Percentiles rank a stretch among this genome's conserved stretches.
Evolutionary conservation across 2,329 filamentous ascomycete species (phyloP).

Genomic region (Colletotrichum plurivorum): DNA sequence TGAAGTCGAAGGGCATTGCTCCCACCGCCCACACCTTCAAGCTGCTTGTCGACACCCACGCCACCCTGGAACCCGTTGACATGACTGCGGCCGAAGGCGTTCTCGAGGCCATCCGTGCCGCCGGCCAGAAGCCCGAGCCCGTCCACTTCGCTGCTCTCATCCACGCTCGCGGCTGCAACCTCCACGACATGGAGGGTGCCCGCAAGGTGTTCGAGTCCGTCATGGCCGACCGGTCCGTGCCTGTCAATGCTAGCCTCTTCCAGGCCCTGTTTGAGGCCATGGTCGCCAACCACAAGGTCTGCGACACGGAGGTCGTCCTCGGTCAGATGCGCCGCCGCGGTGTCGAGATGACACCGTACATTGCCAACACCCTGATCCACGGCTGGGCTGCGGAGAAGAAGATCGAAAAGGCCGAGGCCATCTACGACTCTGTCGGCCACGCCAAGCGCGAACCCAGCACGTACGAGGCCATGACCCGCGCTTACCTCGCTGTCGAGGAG

Average conservation of each 20-base stretch:
- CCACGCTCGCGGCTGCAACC: constrained; percentile 93
- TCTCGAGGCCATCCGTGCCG: constrained; percentile 80
- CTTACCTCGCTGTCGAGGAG: constrained; percentile 88
- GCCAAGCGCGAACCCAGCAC: constrained; percentile 94
- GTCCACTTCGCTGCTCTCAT: constrained; percentile 97
- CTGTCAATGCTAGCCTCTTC: constrained; percentile 88
- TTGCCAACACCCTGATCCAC: constrained; percentile 97
- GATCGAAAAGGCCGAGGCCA: constrained; percentile 80
- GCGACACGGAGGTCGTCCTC: constrained; percentile 81
- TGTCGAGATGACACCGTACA: constrained; percentile 94
- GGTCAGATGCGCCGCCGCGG: constrained; percentile 79
- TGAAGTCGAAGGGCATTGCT: constrained; percentile 87
- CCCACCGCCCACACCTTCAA: constrained; percentile 98
- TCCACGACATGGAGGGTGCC: constrained; percentile 91
- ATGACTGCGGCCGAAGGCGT: constrained; percentile 90
- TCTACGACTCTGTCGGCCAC: constrained; percentile 84
- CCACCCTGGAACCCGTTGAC: constrained; percentile 91
- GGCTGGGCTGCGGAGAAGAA: constrained; percentile 92
- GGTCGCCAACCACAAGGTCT: constrained; percentile 92
- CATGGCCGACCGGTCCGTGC: constrained; percentile 75
- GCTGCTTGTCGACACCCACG: constrained; percentile 94
- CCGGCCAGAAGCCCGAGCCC: constrained; percentile 85
- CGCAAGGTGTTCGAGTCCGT: constrained; percentile 87
- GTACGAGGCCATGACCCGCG: constrained; percentile 98
- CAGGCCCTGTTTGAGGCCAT: constrained; percentile 97